Percentiles rank a stretch among this genome's conserved stretches.
Conservation (phyloP, 1,284 basidiomycete genomes). For the Irpex rosettiformis region DNA sequence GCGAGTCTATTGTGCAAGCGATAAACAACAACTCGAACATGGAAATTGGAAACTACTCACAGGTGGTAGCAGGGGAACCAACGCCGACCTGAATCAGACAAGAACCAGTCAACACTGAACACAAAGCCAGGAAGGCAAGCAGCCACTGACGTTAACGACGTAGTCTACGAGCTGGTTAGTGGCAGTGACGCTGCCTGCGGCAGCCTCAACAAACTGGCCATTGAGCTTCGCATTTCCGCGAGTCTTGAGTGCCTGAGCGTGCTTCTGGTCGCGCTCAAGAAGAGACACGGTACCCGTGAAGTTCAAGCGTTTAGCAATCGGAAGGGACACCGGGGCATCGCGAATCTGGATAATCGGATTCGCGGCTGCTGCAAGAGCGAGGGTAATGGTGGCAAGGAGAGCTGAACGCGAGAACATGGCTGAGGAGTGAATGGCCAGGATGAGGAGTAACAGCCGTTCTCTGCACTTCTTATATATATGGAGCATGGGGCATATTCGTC, state of each 20-base stretch:
- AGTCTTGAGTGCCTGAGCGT: slow-evolving; percentile 20
- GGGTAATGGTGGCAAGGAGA: slow-evolving; percentile 15
- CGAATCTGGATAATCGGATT: slow-evolving; percentile 22
- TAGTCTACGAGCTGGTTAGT: slow-evolving; percentile 24
- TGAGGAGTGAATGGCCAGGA: slow-evolving; percentile 11
- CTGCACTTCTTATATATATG: slow-evolving; percentile 6
- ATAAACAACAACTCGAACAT: neutral
- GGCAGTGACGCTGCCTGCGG: slow-evolving; percentile 15
- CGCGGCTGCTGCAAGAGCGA: slow-evolving; percentile 32
- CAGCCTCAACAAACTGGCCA: slow-evolving; percentile 11
- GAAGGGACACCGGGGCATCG: slow-evolving; percentile 22
- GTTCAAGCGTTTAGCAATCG: slow-evolving; percentile 27
- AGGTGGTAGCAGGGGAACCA: slow-evolving; percentile 24
- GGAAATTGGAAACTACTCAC: slow-evolving; percentile 14
- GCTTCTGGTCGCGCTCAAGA: slow-evolving; percentile 24
- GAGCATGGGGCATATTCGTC: neutral
- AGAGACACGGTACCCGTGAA: slow-evolving; percentile 22
- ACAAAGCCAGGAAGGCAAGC: neutral
- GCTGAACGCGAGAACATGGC: slow-evolving; percentile 14
- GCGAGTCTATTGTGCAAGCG: slow-evolving; percentile 10
- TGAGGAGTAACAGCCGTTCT: slow-evolving; percentile 8
- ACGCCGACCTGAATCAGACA: slow-evolving; percentile 25
- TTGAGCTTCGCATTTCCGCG: slow-evolving; percentile 17
- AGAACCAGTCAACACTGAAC: neutral
- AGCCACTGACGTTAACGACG: slow-evolving; percentile 19